Evolutionary conservation across 2,329 filamentous ascomycete species (phyloP).

Genomic region (Paradendryphiella salina): DNA sequence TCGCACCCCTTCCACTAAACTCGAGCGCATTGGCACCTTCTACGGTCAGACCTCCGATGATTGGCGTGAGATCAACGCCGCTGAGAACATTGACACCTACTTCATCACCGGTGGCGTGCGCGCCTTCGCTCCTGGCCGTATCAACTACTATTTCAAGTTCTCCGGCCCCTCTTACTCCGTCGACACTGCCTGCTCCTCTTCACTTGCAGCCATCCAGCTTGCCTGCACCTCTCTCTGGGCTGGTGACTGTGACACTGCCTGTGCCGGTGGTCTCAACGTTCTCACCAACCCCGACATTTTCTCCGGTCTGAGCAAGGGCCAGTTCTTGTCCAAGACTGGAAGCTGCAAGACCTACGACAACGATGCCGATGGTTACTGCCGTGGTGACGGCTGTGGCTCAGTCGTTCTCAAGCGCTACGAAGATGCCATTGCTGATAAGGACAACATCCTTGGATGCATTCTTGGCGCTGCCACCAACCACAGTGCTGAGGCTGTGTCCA

Average conservation of each 20-base stretch:
- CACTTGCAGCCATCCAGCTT: constrained; percentile 70
- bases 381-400: constrained; percentile 74
- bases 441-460: constrained; percentile 73
- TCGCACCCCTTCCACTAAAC: constrained; percentile 67
- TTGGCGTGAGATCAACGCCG: constrained; percentile 74
- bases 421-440: constrained; percentile 75
- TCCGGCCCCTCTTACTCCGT: constrained; percentile 71
- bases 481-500: constrained; percentile 77
- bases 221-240: constrained; percentile 73
- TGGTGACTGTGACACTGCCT: constrained; percentile 78
- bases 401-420: constrained; percentile 78
- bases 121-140: constrained; percentile 65
- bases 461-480: constrained; percentile 78
- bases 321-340: constrained; percentile 76
- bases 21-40: constrained; percentile 69
- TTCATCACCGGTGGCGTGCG: constrained; percentile 66
- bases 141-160: constrained; percentile 79
- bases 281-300: constrained; percentile 82
- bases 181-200: constrained; percentile 79
- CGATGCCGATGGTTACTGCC: constrained; percentile 79
- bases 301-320: constrained; percentile 72
- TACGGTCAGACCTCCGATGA: constrained; percentile 77
- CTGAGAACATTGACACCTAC: constrained; percentile 71
- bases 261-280: constrained; percentile 77
- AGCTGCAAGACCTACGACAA: constrained; percentile 82